Evolutionary conservation across 1,284 basidiomycete genomes (phyloP).

Genomic region (Boletus semigastroideus): DNA sequence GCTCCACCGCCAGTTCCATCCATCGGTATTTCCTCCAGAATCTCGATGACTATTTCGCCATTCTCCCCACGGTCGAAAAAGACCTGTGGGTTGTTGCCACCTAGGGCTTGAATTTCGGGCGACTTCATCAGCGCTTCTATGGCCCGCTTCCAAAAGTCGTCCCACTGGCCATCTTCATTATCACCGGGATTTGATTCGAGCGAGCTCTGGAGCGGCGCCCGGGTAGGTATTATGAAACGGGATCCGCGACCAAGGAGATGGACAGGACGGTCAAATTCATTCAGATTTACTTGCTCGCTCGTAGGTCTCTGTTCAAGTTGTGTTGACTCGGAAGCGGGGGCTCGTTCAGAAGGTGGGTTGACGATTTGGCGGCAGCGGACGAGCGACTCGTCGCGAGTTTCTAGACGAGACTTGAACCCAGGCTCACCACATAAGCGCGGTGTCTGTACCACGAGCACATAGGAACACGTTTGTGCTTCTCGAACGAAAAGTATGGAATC

Average conservation of each 20-base stretch:
- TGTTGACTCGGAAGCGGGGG: slow-evolving; percentile 30
- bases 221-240: slow-evolving; percentile 45
- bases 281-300: slow-evolving; percentile 23
- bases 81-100: slow-evolving; percentile 34
- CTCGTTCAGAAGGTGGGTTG: slow-evolving; percentile 31
- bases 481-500: slow-evolving; percentile 88
- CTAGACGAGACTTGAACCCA: slow-evolving; percentile 78
- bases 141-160: slow-evolving; percentile 34
- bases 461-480: slow-evolving; percentile 88
- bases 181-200: slow-evolving; percentile 15
- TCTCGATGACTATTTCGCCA: slow-evolving; percentile 57
- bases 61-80: slow-evolving; percentile 45
- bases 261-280: slow-evolving; percentile 54
- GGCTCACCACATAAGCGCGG: slow-evolving; percentile 90
- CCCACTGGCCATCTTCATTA: slow-evolving; percentile 21
- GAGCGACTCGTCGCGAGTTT: slow-evolving; percentile 61
- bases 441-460: slow-evolving; percentile 90
- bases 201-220: slow-evolving; percentile 21
- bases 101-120: slow-evolving; percentile 30
- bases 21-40: slow-evolving; percentile 47
- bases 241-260: slow-evolving; percentile 49
- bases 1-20: slow-evolving; percentile 33
- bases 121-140: slow-evolving; percentile 45
- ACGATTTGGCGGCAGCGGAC: slow-evolving; percentile 78
- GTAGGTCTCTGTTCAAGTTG: slow-evolving; percentile 35